phyloP scores from a whole-genome alignment of 441 rosid genomes.

The Aleurites moluccanus region DNA sequence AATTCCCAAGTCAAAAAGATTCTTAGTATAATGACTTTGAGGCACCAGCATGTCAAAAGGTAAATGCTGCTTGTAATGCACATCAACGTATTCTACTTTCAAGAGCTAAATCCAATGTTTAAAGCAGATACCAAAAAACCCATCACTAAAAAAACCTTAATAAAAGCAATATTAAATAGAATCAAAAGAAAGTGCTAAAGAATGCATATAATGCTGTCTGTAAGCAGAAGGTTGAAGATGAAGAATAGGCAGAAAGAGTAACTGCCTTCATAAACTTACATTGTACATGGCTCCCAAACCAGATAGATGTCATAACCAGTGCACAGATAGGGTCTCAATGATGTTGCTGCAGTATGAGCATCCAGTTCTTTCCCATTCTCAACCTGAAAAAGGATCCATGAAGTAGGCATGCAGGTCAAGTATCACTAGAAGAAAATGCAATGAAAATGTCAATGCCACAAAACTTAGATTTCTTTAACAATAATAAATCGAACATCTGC shows the following conservation, averaged over 20 bases:
- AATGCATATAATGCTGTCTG: not conserved
- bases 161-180: not conserved
- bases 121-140: not conserved
- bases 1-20: not conserved
- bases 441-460: not conserved
- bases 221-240: not conserved
- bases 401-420: not conserved
- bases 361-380: conserved; percentile 35
- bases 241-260: not conserved
- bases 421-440: conserved; percentile 1
- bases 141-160: no score
- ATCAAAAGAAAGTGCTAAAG: not conserved
- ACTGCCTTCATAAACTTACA: conserved; percentile 41
- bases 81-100: not conserved
- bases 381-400: conserved; percentile 37
- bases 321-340: conserved; percentile 69
- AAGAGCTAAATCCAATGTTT: not conserved
- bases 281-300: conserved; percentile 72
- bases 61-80: not conserved
- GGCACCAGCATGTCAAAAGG: not conserved
- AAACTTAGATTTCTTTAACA: conserved; percentile 3
- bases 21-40: not conserved
- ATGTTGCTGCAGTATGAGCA: conserved; percentile 23
- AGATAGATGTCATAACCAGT: conserved; percentile 78
- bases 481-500: not conserved